Evolutionary conservation across 176 grass and related monocot genomes (phyloP), one percentile per base, ranked within the genome.

Genomic region (Phragmites australis): DNA sequence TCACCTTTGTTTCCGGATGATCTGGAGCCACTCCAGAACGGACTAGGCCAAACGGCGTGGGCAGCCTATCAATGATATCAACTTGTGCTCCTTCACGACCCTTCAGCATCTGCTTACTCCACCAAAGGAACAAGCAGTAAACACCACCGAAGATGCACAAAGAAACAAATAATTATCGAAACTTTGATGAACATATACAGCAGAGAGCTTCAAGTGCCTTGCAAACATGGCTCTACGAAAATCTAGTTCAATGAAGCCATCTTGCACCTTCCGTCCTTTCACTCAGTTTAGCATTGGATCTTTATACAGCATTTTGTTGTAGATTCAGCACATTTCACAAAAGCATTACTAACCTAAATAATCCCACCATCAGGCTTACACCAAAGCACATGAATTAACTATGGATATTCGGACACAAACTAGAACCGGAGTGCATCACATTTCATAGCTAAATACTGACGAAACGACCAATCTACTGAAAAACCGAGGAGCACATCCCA

Each of bases 1-100:
- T 66, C 83, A 92, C 90, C 92, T 94, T 98, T 72, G 92, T 94
- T 79, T 98, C 90, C 8, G 90, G 96, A 86, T 98, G 96, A 91
- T 98, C 90, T 21, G 92, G 96, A 44, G 96, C 96, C 22, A 98
- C 96, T 53, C 92, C 90, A 34, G 92, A 93, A 75, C 92, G 86
- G 37, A 98, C 90, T 66, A 94, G 87, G 51, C 92, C 92, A 86
- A 98, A 98, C 6, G 92, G 96, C 10, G 88, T 98, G 4, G 90
- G 88, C 47, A 98, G 57, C 8, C 92, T 89, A 67, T 94, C 96
- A 67, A 94, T 89, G n/a, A 98, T 86, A 75, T 98, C 92, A 8
- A 98, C 81, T 9, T 87, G 78, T 30, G 78, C 90, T 45, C 48
- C 72, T 84, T 89, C 81, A 79, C 81, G 88, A 42, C 90, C 86